Conservation (phyloP, 768 basidiomycete species). For the Daedaleopsis nitida region DNA sequence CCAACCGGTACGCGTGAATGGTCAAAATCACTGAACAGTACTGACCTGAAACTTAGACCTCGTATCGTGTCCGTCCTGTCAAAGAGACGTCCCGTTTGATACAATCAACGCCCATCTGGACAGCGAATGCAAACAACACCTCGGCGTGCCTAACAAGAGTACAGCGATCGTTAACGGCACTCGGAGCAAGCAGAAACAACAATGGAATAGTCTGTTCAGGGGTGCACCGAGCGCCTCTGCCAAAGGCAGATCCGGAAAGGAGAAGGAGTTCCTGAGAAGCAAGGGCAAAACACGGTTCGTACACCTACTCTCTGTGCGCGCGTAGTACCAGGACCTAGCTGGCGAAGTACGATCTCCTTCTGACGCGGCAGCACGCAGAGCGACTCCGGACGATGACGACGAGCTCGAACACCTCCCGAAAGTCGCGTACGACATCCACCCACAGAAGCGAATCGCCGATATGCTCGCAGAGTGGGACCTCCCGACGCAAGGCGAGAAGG, state of each 20-base stretch:
- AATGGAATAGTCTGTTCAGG: constrained; percentile 28
- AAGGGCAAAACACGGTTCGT: constrained; percentile 19
- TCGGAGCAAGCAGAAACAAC: constrained; percentile 40
- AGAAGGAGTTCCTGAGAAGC: constrained; percentile 13
- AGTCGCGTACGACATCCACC: constrained; percentile 63
- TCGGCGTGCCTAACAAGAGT: constrained; percentile 23
- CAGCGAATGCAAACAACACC: constrained; percentile 45
- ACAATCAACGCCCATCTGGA: constrained; percentile 71
- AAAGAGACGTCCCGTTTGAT: constrained; percentile 43
- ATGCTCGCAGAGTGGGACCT: constrained; percentile 55
- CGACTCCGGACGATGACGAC: constrained; percentile 31
- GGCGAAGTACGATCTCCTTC: constrained; percentile 11
- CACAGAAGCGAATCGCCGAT: constrained; percentile 60
- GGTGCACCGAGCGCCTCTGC: constrained; percentile 13
- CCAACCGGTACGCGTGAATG: neutral
- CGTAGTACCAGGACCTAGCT: neutral
- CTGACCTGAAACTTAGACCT: constrained; percentile 13
- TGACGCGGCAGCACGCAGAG: constrained; percentile 18
- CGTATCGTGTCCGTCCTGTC: constrained; percentile 68
- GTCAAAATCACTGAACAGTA: neutral
- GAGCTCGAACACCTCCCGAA: constrained; percentile 57
- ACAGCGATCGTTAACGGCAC: constrained; percentile 16
- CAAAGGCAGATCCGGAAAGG: constrained; percentile 16
- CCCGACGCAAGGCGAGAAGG: constrained; percentile 52
- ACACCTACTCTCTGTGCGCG: neutral